Base-by-base conservation (phyloP, 805 yeast genomes). In the Candida germanica region DNA sequence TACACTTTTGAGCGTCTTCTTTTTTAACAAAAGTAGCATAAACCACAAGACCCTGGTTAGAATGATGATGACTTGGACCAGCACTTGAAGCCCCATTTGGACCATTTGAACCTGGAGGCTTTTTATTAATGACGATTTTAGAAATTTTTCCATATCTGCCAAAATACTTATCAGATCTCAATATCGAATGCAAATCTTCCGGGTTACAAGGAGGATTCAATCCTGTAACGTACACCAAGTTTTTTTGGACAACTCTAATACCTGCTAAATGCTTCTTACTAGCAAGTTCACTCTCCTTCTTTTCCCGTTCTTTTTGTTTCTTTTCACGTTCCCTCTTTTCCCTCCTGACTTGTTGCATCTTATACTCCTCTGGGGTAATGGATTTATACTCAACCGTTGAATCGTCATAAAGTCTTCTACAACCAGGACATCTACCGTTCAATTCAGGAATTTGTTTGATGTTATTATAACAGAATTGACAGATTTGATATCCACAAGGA, bases 61-160 rank as follows among this genome's bases (percentile, higher is more conserved):
- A 77, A 45, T 72, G 75, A 35, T 59, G 61, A 39, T 53, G 56
- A 12, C 31, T 28, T 2, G 35, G 15, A 33, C 56, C 56, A 38
- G 61, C 63, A 12, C 31, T 28, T 2, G 35, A 12, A 33, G 56
- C 56, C 38, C 60, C 63, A n/a, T n/a, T n/a, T 39, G 50, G 49
- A 39, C 40, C 36, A 8, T 43, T 40, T 48, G 71, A 59, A 32
- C 58, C 64, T 3, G 79, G 84, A 49, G 77, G 56, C 50, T 86
- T 80, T 51, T 83, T 82, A 61, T 93, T 93, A 46, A 93, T 86
- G 30, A 93, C 98, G 43, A 93, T 84, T 58, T 93, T 93, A 62
- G 83, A 79, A 42, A 93, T 93, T 59, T 86, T 87, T 42, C 98
- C 98, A 58, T 91, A 93, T 65, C 93, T 97, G n/a, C 98, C 98